Conservation (phyloP, 2,329 filamentous ascomycete genomes). For the Gremmenia infestans region DNA sequence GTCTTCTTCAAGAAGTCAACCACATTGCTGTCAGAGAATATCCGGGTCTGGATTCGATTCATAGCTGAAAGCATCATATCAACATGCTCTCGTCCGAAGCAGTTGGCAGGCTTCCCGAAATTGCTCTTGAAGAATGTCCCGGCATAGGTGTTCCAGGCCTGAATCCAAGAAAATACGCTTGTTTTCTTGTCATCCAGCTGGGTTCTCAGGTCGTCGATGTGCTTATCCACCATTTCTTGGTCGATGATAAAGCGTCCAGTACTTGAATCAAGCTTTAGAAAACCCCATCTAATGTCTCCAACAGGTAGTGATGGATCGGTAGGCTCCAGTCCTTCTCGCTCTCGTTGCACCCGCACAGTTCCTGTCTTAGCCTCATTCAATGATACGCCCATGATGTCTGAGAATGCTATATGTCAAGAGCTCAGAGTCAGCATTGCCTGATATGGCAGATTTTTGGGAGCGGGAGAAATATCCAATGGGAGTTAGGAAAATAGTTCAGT, state of each 20-base stretch:
- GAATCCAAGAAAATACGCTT: slow-evolving; percentile 52
- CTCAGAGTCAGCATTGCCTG: too few species aligned
- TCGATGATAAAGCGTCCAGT: slow-evolving; percentile 51
- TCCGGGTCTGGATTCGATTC: slow-evolving; percentile 44
- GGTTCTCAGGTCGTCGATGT: slow-evolving; percentile 50
- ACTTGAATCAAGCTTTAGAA: slow-evolving; percentile 46
- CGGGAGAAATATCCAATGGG: too few species aligned
- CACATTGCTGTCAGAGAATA: slow-evolving; percentile 43
- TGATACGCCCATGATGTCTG: slow-evolving; percentile 48
- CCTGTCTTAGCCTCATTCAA: slow-evolving; percentile 57
- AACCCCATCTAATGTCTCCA: slow-evolving; percentile 55
- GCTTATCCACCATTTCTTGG: slow-evolving; percentile 47
- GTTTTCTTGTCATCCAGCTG: slow-evolving; percentile 48
- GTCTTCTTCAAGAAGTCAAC: slow-evolving; percentile 43
- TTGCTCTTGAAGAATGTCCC: slow-evolving; percentile 53
- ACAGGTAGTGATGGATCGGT: slow-evolving; percentile 37
- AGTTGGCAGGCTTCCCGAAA: slow-evolving; percentile 50
- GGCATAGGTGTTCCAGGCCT: slow-evolving; percentile 56
- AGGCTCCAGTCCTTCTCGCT: slow-evolving; percentile 10
- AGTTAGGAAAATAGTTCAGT: too few species aligned
- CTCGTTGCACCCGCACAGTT: slow-evolving; percentile 37
- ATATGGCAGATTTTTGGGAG: too few species aligned
- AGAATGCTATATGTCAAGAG: slow-evolving; percentile 37
- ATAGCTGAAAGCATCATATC: slow-evolving; percentile 50
- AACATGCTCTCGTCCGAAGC: slow-evolving; percentile 50